These are phyloP conservation scores for Suhomyces yuchorum DNA, from an alignment of 1,139 yeast genomes.

Conservation along the genomic window DNA sequence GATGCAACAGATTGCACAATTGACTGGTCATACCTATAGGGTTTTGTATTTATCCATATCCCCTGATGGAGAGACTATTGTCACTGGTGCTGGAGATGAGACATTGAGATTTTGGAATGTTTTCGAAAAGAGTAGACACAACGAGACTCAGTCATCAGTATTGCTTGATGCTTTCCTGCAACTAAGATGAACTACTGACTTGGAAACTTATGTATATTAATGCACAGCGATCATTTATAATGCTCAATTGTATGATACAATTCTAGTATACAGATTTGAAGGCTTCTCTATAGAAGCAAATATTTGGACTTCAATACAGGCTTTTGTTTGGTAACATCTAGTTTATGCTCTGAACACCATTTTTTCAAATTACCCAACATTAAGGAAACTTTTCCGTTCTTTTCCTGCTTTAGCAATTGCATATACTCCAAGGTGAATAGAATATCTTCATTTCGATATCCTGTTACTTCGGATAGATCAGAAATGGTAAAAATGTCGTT, in stretches of 20 bases:
- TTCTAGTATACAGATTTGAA: background rate
- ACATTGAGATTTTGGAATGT: conserved; percentile 92
- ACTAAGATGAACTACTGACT: conserved; percentile 46
- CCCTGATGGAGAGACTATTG: conserved; percentile 98
- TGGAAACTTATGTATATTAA: conserved; percentile 5
- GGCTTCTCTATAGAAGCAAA: conserved; percentile 24
- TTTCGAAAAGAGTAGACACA: conserved; percentile 71
- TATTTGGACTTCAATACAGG: conserved; percentile 32
- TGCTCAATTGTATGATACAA: conserved; percentile 3
- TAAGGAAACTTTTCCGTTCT: conserved; percentile 18
- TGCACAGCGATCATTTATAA: conserved; percentile 1
- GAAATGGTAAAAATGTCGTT: conserved; percentile 43
- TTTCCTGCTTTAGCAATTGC: conserved; percentile 44
- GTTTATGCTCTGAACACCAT: conserved; percentile 33
- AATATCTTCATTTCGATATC: conserved; percentile 72
- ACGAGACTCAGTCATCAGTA: conserved; percentile 61
- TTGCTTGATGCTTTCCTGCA: conserved; percentile 79
- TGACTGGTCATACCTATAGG: conserved; percentile 92
- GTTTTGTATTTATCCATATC: conserved; percentile 87
- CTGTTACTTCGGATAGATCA: conserved; percentile 59
- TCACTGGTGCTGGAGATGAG: conserved; percentile 98
- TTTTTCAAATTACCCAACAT: conserved; percentile 26
- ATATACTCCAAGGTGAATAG: conserved; percentile 63
- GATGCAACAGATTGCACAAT: conserved; percentile 89
- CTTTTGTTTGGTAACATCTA: conserved; percentile 28